Percentiles rank a stretch among this genome's conserved stretches.
Conservation (phyloP, 768 basidiomycete genomes). For the Coprinopsis strossmayeri region DNA sequence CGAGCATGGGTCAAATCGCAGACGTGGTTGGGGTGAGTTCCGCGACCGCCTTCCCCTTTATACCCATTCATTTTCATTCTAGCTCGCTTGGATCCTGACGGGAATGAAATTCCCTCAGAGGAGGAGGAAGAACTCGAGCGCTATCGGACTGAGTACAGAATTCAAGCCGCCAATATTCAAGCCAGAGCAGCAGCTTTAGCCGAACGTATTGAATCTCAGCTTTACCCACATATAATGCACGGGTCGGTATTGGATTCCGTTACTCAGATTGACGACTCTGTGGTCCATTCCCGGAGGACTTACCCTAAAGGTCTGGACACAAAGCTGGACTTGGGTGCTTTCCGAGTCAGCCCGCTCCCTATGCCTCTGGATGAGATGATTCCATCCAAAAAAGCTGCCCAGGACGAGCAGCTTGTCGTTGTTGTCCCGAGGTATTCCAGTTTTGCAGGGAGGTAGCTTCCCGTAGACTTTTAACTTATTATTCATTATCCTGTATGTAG, state of each 20-base stretch:
- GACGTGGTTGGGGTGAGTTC: slow-evolving; percentile 42
- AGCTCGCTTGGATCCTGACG: slow-evolving; percentile 51
- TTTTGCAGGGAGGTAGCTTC: slow-evolving; percentile 33
- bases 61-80: slow-evolving; percentile 8
- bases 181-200: slow-evolving; percentile 10
- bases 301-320: neutral
- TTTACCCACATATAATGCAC: slow-evolving; percentile 13
- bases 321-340: neutral
- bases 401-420: slow-evolving; percentile 18
- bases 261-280: slow-evolving; percentile 13
- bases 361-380: slow-evolving; percentile 51
- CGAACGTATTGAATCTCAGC: too few relatives aligned
- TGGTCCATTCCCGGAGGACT: neutral
- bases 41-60: slow-evolving; percentile 3
- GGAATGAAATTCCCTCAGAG: slow-evolving; percentile 56
- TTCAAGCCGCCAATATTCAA: slow-evolving; percentile 21
- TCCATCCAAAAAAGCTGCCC: slow-evolving; percentile 14
- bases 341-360: slow-evolving; percentile 41
- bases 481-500: slow-evolving; percentile 1
- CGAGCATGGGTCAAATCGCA: slow-evolving; percentile 13
- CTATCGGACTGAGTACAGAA: slow-evolving; percentile 39
- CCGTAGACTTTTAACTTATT: neutral
- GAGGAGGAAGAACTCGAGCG: slow-evolving; percentile 59
- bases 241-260: slow-evolving; percentile 22
- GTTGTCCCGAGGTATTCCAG: slow-evolving; percentile 28